These are phyloP conservation scores for Eugenia klotzschiana DNA, from an alignment of 441 rosid species.

Conservation along the genomic window DNA sequence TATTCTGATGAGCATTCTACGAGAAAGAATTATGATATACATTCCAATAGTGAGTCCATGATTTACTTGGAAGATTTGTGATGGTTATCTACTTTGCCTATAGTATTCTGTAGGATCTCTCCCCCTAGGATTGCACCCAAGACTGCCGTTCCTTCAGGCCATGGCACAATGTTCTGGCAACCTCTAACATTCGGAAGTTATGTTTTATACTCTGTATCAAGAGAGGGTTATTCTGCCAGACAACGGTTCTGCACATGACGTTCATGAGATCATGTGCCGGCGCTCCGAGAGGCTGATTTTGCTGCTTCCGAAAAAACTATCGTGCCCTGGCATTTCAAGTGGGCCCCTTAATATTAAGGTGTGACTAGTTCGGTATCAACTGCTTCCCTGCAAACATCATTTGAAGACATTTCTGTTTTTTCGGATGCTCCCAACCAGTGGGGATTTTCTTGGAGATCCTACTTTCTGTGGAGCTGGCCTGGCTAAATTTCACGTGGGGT, in stretches of 20 bases:
- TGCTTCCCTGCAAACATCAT: not conserved
- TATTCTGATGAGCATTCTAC: constrained; percentile 9
- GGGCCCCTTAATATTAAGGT: not conserved
- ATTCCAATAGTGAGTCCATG: constrained; percentile 30
- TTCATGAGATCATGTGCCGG: not conserved
- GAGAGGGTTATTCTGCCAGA: not conserved
- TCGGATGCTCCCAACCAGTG: not conserved
- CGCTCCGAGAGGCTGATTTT: not conserved
- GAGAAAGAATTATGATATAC: constrained; percentile 22
- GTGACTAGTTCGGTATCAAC: not conserved
- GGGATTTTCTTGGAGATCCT: not conserved
- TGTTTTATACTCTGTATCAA: not conserved
- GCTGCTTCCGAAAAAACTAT: not conserved
- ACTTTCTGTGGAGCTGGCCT: not conserved
- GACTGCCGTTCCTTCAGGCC: not conserved
- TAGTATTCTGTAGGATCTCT: not conserved
- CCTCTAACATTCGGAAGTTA: not conserved
- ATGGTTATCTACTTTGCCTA: not conserved
- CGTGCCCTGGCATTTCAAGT: not conserved
- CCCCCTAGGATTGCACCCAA: not conserved
- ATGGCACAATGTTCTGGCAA: not conserved
- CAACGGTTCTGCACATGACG: not conserved
- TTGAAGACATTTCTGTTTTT: not conserved
- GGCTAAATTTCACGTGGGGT: not conserved
- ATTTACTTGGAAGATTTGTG: constrained; percentile 59